Conservation (phyloP, 2,329 filamentous ascomycete species). For the Ophiostoma perfectum region DNA sequence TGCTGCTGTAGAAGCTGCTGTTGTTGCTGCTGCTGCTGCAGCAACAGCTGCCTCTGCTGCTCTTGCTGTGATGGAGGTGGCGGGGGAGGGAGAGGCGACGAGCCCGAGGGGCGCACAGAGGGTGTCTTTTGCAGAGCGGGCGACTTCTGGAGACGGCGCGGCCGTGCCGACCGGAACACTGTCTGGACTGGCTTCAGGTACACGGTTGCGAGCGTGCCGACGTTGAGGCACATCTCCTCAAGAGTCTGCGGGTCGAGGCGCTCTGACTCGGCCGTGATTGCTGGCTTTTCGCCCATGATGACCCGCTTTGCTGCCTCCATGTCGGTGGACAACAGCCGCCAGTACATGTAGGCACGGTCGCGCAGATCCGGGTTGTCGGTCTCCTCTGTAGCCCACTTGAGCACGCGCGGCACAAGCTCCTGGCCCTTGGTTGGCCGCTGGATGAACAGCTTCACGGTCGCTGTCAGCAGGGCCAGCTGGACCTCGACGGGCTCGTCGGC, state of each 20-base stretch:
- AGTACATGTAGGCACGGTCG: slow-evolving; percentile 98
- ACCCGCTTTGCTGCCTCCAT: slow-evolving; percentile 79
- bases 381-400: slow-evolving; percentile 98
- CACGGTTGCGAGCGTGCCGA: slow-evolving; percentile 92
- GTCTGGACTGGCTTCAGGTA: slow-evolving; percentile 97
- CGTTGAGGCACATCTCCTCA: slow-evolving; percentile 95
- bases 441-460: slow-evolving; percentile 96
- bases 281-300: slow-evolving; percentile 95
- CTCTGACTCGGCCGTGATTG: slow-evolving; percentile 93
- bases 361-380: slow-evolving; percentile 98
- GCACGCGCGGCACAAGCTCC: slow-evolving; percentile 83
- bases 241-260: slow-evolving; percentile 85
- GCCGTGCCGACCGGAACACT: slow-evolving; percentile 85
- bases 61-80: slow-evolving; percentile 23
- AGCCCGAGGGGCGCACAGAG: slow-evolving; percentile 34
- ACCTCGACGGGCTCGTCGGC: slow-evolving; percentile 93
- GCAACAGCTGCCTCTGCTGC: slow-evolving; percentile 21
- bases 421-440: slow-evolving; percentile 93
- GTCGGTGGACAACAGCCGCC: slow-evolving; percentile 89
- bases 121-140: slow-evolving; percentile 65
- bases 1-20: slow-evolving; percentile 18
- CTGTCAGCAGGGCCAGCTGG: slow-evolving; percentile 87
- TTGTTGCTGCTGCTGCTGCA: slow-evolving; percentile 18
- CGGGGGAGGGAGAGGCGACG: slow-evolving; percentile 28
- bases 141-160: slow-evolving; percentile 71